A percentile compares a stretch with the other conserved stretches of the same genome.
These are phyloP conservation scores for Aphanomyces cochlioides DNA, from an alignment of 352 stramenopile species.

Conservation along the genomic window DNA sequence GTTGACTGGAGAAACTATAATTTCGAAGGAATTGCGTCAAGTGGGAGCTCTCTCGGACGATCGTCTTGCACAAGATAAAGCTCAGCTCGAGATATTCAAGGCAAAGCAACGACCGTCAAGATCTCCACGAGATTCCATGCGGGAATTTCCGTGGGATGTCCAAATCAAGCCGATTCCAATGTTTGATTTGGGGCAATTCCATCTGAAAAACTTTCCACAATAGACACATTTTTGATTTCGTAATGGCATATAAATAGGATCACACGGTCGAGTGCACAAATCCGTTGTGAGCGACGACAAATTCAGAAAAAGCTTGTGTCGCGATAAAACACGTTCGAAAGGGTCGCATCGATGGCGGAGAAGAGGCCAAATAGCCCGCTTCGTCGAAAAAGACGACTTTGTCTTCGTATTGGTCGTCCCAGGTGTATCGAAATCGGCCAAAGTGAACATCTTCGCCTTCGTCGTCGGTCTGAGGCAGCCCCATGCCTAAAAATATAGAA, in stretches of 20 bases:
- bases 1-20: too few species aligned
- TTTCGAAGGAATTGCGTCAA: too few species aligned
- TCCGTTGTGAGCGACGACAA: conserved; percentile 73
- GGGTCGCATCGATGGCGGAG: conserved; percentile 63
- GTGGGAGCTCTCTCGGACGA: too few species aligned
- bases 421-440: conserved; percentile 79
- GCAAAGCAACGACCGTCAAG: too few species aligned
- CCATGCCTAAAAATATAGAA: not conserved
- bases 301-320: conserved; percentile 82
- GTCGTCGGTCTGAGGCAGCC: not conserved
- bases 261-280: conserved; percentile 38
- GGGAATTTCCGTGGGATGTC: conserved; percentile 4
- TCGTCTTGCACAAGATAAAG: too few species aligned
- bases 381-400: conserved; percentile 83
- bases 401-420: conserved; percentile 79
- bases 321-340: conserved; percentile 83
- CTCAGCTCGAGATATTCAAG: too few species aligned
- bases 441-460: conserved; percentile 41
- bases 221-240: not conserved
- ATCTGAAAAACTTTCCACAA: not conserved
- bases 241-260: conserved; percentile 9
- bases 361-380: conserved; percentile 77
- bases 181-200: not conserved
- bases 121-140: not conserved
- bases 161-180: conserved; percentile 12